Evolutionary conservation across 2,329 filamentous ascomycete species (phyloP), one percentile per base, ranked within the genome.

Genomic region (Calonectria pseudoreteaudii): DNA sequence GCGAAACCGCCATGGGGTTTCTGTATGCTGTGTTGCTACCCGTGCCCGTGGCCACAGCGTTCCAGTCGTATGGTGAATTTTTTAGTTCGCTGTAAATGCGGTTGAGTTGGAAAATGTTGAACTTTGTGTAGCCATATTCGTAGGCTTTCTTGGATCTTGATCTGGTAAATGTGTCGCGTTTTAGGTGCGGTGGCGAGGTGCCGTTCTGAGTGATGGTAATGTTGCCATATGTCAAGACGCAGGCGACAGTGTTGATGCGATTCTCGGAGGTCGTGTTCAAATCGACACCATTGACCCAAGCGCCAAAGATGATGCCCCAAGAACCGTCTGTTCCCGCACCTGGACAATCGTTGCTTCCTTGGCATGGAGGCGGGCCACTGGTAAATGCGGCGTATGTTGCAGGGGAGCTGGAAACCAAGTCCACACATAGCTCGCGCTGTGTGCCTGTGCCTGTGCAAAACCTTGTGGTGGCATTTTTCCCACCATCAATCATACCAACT

Each of bases 221-320:
- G 34, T 74, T 76, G 36, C 74, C 72, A n/a, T 74, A 76, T 8
- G 31, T 67, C 14, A 76, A 28, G 8, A 62, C 31, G 36, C 74
- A 76, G 26, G 70, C 49, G 28, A 74, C 69, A 1, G 62, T 67
- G 62, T 76, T 72, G 50, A 76, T 56, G 20, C 58, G 58, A n/a
- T 70, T 14, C 4, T 67, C 41, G 6, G 66, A 65, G 18, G 31
- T 31, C 1, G 7, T 9, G 10, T 44, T 47, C 3, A 34, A 41
- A 30, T 75, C 73, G 10, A 70, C 49, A 3, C 69, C 71, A 28
- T 70, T 72, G 30, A 75, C 67, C 70, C 70, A 76, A 13, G 36
- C 71, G 11, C 75, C 75, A 23, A 72, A 70, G 20, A 76, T 66
- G 11, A 47, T n/a, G 7, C 38, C 71, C 71, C 71, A 76, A 8